phyloP scores from a whole-genome alignment of 306 rosid genomes.

The Quercus cerris region DNA sequence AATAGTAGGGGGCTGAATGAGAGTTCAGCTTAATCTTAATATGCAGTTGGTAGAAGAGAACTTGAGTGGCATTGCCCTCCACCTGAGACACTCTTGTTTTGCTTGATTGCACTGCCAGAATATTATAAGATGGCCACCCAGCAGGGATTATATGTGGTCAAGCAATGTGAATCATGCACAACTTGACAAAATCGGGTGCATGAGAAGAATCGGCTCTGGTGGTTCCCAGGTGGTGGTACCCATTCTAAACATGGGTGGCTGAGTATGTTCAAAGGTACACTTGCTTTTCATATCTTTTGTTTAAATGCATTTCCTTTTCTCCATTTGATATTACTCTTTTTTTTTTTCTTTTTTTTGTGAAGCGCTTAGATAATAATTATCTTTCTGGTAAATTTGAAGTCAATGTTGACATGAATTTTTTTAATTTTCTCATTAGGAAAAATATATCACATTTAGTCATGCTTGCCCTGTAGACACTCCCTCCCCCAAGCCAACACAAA shows the following conservation, averaged over 20 bases:
- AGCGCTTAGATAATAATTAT: neutral
- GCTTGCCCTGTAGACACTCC: too few relatives aligned
- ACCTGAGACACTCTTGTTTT: constrained; percentile 63
- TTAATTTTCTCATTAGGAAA: neutral
- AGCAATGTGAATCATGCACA: constrained; percentile 87
- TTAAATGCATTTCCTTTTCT: neutral
- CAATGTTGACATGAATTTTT: neutral
- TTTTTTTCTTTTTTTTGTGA: neutral
- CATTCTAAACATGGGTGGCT: constrained; percentile 87
- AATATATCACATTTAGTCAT: neutral
- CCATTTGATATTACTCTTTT: neutral
- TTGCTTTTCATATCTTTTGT: neutral
- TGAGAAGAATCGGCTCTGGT: constrained; percentile 71
- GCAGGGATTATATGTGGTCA: constrained; percentile 91
- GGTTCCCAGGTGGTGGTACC: constrained; percentile 99
- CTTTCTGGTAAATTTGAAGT: neutral
- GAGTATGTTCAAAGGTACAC: constrained; percentile 79
- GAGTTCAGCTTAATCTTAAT: too few relatives aligned
- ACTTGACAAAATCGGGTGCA: constrained; percentile 97
- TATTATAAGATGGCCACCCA: constrained; percentile 87
- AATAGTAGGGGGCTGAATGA: too few relatives aligned
- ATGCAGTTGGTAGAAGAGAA: too few relatives aligned
- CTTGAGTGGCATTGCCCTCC: constrained; percentile 61
- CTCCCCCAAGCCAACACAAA: too few relatives aligned
- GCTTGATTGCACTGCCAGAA: constrained; percentile 77